Evolutionary conservation across 306 rosid genomes (phyloP).

Genomic region (Rosa multiflora): DNA sequence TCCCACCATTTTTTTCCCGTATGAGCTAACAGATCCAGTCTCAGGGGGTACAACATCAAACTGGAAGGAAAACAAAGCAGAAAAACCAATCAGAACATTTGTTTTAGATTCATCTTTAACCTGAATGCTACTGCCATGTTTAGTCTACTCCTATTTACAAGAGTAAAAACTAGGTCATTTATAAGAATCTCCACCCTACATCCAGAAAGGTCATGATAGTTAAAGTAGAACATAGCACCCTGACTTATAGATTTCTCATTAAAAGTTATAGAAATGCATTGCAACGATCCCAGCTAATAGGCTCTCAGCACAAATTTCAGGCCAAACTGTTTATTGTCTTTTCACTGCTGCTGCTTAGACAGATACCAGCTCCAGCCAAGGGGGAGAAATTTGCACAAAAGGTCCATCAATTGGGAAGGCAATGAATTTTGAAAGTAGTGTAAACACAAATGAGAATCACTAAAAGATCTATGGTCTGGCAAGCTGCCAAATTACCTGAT

Average conservation of each 20-base stretch:
- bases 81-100: slow-evolving; percentile 12
- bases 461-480: neutral
- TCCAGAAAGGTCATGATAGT: neutral
- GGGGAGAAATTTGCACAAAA: neutral
- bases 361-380: neutral
- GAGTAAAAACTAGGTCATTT: neutral
- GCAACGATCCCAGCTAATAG: neutral
- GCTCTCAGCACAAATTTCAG: neutral
- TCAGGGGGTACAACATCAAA: slow-evolving; percentile 98
- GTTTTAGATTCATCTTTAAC: neutral
- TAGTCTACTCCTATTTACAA: neutral
- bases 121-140: neutral
- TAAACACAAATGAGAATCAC: neutral
- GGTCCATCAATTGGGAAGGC: neutral
- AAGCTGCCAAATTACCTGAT: slow-evolving; percentile 59
- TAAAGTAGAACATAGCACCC: neutral
- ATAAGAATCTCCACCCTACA: neutral
- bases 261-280: neutral
- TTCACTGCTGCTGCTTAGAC: neutral
- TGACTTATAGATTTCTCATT: neutral
- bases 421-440: neutral
- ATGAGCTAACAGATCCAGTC: slow-evolving; percentile 76
- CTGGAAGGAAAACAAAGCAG: slow-evolving; percentile 36
- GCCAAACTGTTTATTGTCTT: neutral
- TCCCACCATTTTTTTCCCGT: slow-evolving; percentile 54